Evolutionary conservation across 257 asterid species (phyloP), one percentile per base, ranked within the genome.

Genomic region (Rehmannia glutinosa): DNA sequence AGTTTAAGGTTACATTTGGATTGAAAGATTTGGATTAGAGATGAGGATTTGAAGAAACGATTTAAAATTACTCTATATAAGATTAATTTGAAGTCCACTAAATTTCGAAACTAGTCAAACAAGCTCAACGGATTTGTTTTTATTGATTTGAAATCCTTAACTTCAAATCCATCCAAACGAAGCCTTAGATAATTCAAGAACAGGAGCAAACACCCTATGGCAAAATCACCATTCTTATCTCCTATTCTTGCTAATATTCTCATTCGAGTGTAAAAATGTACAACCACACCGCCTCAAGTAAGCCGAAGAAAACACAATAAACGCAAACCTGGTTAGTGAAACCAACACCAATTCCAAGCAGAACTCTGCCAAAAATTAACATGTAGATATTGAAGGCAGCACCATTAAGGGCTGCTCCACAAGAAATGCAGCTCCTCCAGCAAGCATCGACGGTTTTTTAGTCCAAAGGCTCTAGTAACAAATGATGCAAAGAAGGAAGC

Each of bases 341-440:
- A 38, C 89, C 89, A 39, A 84, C 73, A n/a, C 87, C 87, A 24
- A 84, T 59, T 15, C 89, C 89, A 24, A 84, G 83, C 17, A 84
- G 25, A 46, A 77, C 47, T 15, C 90, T 78, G 13, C 87, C 83
- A 35, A 81, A 8, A 8, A 84, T 70, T 1, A 84, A 67, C 90
- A 84, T 81, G 73, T 66, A 63, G 1, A 81, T 66, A 35, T 79
- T 80, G 2, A 20, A 2, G 2, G 90, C 85, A 17, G 80, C 83
- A 1, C 85, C 87, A 4, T 78, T 77, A n/a, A 81, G 65, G 19
- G 76, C 66, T 6, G 90, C 81, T 11, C 90, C 87, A 10, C 24
- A 2, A 82, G 74, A 64, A 81, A 84, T 6, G 87, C 68, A 16
- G 54, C 42, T 42, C 90, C 85, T 24, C 84, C 91, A 0, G 67